phyloP scores from a whole-genome alignment of 768 basidiomycete genomes.

The Panaeolus papilionaceus region DNA sequence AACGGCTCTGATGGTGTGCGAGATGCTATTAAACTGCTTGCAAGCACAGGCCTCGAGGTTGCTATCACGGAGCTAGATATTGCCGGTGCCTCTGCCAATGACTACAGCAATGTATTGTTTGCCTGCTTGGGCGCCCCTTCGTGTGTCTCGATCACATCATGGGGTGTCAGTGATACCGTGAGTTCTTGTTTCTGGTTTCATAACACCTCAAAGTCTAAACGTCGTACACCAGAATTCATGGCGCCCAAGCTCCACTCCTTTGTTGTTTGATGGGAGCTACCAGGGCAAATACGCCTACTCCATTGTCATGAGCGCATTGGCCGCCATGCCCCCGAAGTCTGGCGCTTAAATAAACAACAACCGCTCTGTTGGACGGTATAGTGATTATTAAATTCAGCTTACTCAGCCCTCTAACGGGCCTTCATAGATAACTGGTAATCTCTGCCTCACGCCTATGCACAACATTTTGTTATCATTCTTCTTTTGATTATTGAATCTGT shows the following conservation, averaged over 20 bases:
- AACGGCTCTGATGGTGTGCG: conserved; percentile 46
- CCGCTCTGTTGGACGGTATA: too few relatives aligned
- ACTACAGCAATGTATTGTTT: conserved; percentile 49
- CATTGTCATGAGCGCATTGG: conserved; percentile 13
- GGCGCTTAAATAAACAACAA: not conserved
- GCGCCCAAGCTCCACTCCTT: conserved; percentile 39
- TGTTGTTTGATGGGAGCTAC: conserved; percentile 47
- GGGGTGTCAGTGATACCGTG: conserved; percentile 56
- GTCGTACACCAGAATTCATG: conserved; percentile 39
- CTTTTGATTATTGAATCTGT: too few relatives aligned
- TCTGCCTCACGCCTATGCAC: too few relatives aligned
- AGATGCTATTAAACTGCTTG: conserved; percentile 51
- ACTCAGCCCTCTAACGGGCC: too few relatives aligned
- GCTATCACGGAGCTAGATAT: conserved; percentile 58
- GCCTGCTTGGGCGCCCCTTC: conserved; percentile 49
- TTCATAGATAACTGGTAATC: too few relatives aligned
- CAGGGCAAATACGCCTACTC: conserved; percentile 40
- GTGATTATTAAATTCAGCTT: too few relatives aligned
- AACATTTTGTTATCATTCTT: too few relatives aligned
- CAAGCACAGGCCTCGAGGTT: conserved; percentile 48
- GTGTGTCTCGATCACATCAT: conserved; percentile 54
- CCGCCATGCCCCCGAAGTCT: not conserved
- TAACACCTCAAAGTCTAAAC: not conserved
- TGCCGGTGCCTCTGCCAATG: conserved; percentile 39
- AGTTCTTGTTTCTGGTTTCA: conserved; percentile 20